These are phyloP conservation scores for Colletotrichum sublineola DNA, from an alignment of 2,329 filamentous ascomycete genomes.

Conservation along the genomic window DNA sequence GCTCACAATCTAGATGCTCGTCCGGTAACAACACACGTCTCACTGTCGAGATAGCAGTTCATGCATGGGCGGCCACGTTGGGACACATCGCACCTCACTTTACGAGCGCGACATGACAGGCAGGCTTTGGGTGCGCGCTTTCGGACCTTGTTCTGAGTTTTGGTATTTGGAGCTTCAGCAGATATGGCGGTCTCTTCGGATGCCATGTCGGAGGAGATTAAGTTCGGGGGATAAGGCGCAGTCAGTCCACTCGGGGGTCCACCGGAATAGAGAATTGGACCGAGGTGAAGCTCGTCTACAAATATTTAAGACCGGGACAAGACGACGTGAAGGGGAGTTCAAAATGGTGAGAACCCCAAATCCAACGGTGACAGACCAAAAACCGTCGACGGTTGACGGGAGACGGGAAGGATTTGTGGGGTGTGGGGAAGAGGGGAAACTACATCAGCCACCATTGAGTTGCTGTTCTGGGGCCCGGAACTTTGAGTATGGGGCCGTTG, in stretches of 20 bases:
- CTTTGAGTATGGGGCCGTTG: constrained; percentile 25
- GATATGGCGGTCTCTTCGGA: constrained; percentile 44
- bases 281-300: constrained; percentile 34
- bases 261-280: constrained; percentile 6
- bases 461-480: constrained; percentile 29
- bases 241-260: constrained; percentile 10
- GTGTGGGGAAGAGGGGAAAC: constrained; percentile 45
- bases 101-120: constrained; percentile 63
- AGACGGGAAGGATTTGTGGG: constrained; percentile 42
- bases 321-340: constrained; percentile 32
- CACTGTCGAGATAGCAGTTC: constrained; percentile 65
- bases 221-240: neutral
- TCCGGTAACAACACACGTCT: constrained; percentile 57
- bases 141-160: constrained; percentile 53
- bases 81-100: constrained; percentile 65
- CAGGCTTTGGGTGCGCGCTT: constrained; percentile 65
- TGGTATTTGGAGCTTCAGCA: constrained; percentile 47
- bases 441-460: constrained; percentile 12
- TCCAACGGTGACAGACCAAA: constrained; percentile 30
- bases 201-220: constrained; percentile 30
- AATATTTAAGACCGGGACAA: constrained; percentile 21
- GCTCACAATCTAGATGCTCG: constrained; percentile 57
- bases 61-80: constrained; percentile 64
- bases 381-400: constrained; percentile 8
- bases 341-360: constrained; percentile 25